phyloP scores from a whole-genome alignment of 306 rosid species.

The Lithocarpus polystachyus region DNA sequence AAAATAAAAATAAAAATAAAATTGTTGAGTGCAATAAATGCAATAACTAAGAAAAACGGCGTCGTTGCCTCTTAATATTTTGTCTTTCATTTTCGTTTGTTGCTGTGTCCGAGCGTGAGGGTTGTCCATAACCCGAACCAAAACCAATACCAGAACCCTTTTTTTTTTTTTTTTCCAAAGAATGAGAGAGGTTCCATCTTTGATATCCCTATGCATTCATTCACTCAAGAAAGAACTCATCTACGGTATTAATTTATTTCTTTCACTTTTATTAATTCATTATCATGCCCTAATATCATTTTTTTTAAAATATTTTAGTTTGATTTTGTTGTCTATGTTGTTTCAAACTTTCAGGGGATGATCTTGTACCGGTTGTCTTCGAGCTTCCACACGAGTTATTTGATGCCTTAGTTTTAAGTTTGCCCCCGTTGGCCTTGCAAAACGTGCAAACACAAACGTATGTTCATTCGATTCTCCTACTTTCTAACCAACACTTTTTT shows the following conservation, averaged over 20 bases:
- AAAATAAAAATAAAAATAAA: too few species aligned
- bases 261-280: neutral
- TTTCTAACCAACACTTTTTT: neutral
- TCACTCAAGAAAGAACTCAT: conserved; percentile 35
- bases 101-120: too few species aligned
- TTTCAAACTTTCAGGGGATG: conserved; percentile 41
- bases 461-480: conserved; percentile 1
- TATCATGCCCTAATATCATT: neutral
- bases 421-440: conserved; percentile 53
- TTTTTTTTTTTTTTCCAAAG: neutral
- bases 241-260: conserved; percentile 22
- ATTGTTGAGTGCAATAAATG: too few species aligned
- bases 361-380: conserved; percentile 29
- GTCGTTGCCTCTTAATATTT: too few species aligned
- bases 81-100: too few species aligned
- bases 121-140: too few species aligned
- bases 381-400: conserved; percentile 53
- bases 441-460: conserved; percentile 51
- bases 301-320: neutral
- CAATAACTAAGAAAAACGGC: too few species aligned
- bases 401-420: conserved; percentile 36
- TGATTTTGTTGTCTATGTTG: neutral
- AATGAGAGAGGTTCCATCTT: conserved; percentile 53
- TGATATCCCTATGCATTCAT: conserved; percentile 52
- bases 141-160: too few species aligned